These are phyloP conservation scores for Alternaria solani DNA, from an alignment of 2,329 filamentous ascomycete species.

Conservation along the genomic window DNA sequence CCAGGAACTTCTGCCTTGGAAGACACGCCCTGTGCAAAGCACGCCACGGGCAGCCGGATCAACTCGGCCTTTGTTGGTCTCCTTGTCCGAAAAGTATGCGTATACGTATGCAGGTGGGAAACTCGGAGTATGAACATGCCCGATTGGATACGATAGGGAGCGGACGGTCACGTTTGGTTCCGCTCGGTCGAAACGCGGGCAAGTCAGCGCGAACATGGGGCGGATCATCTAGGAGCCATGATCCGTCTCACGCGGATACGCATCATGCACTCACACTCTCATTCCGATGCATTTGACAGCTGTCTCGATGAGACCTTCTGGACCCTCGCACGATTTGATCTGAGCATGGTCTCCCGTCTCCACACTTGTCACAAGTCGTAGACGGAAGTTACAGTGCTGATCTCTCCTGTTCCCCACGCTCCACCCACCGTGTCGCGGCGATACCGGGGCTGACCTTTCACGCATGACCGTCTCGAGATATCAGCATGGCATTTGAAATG, in stretches of 20 bases:
- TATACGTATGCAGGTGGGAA: background rate
- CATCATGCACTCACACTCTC: background rate
- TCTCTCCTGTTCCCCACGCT: constrained; percentile 26
- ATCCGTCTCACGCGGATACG: constrained; percentile 12
- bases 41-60: constrained; percentile 12
- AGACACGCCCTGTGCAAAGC: constrained; percentile 6
- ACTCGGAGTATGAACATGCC: constrained; percentile 16
- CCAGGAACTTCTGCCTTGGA: constrained; percentile 18
- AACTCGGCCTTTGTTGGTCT: constrained; percentile 10
- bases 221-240: constrained; percentile 19
- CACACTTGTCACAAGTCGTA: constrained; percentile 25
- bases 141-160: constrained; percentile 15
- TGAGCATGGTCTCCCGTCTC: constrained; percentile 21
- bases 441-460: constrained; percentile 3
- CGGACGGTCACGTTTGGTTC: constrained; percentile 18
- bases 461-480: constrained; percentile 21
- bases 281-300: background rate
- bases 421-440: constrained; percentile 9
- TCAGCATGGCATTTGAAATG: constrained; percentile 11
- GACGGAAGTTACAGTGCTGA: constrained; percentile 24
- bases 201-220: constrained; percentile 7
- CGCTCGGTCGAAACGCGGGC: constrained; percentile 36
- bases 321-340: constrained; percentile 17
- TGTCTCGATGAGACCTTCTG: constrained; percentile 11
- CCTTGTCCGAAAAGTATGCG: constrained; percentile 5